Conservation (phyloP, 345 rosid genomes). For the Pelargonium nanum region DNA sequence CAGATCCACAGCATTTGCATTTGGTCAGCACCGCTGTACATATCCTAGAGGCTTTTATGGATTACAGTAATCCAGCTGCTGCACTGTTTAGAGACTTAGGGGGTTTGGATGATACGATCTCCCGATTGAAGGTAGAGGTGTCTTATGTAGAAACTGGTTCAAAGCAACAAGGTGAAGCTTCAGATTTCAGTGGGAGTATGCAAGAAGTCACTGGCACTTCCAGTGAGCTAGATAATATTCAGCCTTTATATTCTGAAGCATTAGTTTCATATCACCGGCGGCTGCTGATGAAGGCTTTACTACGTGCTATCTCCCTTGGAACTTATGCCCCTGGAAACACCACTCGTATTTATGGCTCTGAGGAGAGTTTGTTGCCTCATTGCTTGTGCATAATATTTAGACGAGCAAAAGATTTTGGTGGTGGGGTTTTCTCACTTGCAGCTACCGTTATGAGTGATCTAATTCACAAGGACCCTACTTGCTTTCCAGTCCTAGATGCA, state of each 20-base stretch:
- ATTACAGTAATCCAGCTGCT: slow-evolving; percentile 88
- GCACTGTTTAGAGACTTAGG: slow-evolving; percentile 91
- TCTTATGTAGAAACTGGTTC: slow-evolving; percentile 49
- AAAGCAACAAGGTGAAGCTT: slow-evolving; percentile 42
- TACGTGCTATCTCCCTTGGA: slow-evolving; percentile 90
- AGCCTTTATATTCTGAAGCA: slow-evolving; percentile 72
- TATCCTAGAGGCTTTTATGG: slow-evolving; percentile 91
- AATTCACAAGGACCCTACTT: slow-evolving; percentile 94
- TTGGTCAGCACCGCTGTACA: slow-evolving; percentile 82
- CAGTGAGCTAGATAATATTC: slow-evolving; percentile 42
- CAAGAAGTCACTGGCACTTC: slow-evolving; percentile 29
- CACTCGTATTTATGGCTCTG: slow-evolving; percentile 67
- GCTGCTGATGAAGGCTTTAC: slow-evolving; percentile 63
- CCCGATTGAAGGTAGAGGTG: slow-evolving; percentile 73
- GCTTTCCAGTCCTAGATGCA: slow-evolving; percentile 72
- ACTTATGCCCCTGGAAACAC: slow-evolving; percentile 90
- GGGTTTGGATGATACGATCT: slow-evolving; percentile 86
- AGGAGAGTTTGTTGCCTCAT: slow-evolving; percentile 76
- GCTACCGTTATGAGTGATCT: slow-evolving; percentile 94
- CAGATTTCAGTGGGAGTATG: slow-evolving; percentile 33
- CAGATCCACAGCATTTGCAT: slow-evolving; percentile 85
- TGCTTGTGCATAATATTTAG: slow-evolving; percentile 73
- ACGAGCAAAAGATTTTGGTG: slow-evolving; percentile 88
- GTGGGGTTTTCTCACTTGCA: slow-evolving; percentile 94
- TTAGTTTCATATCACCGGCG: slow-evolving; percentile 70